phyloP scores from a whole-genome alignment of 2,329 filamentous ascomycete genomes.

The Phoma sp. region DNA sequence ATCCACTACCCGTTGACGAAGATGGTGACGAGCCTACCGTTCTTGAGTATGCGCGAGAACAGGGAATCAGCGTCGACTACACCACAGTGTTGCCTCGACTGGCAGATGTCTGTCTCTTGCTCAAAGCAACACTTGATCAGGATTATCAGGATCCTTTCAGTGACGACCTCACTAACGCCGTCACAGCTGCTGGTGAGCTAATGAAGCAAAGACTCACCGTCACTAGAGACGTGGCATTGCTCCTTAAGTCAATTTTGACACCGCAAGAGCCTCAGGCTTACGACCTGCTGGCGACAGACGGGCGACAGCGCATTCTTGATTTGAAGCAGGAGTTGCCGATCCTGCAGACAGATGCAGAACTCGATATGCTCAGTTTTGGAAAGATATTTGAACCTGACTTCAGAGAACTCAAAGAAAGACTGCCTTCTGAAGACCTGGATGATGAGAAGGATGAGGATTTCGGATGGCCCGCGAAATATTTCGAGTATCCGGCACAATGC shows the following conservation, averaged over 20 bases:
- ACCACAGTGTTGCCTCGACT: slow-evolving; percentile 34
- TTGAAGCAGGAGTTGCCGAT: slow-evolving; percentile 57
- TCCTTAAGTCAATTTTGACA: slow-evolving; percentile 32
- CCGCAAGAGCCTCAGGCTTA: slow-evolving; percentile 6
- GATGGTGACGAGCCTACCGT: slow-evolving; percentile 47
- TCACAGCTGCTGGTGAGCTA: slow-evolving; percentile 16
- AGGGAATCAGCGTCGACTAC: slow-evolving; percentile 52
- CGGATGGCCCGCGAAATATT: slow-evolving; percentile 49
- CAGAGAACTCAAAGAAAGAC: slow-evolving; percentile 37
- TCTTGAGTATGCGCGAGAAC: slow-evolving; percentile 56
- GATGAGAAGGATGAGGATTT: slow-evolving; percentile 54
- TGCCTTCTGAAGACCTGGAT: slow-evolving; percentile 41
- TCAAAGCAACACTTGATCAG: slow-evolving; percentile 17
- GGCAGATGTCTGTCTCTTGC: slow-evolving; percentile 16
- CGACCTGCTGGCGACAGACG: not conserved
- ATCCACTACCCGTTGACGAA: not conserved
- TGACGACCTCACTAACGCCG: slow-evolving; percentile 17
- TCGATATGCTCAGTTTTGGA: slow-evolving; percentile 53
- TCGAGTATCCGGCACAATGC: slow-evolving; percentile 33
- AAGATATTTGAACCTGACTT: slow-evolving; percentile 32
- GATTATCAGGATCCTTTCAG: slow-evolving; percentile 31
- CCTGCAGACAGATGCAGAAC: slow-evolving; percentile 53
- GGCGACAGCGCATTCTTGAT: slow-evolving; percentile 24
- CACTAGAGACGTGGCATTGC: slow-evolving; percentile 34
- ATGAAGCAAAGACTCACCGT: slow-evolving; percentile 39